Evolutionary conservation across 1,139 yeast genomes (phyloP).

Genomic region (Pichia sp.): DNA sequence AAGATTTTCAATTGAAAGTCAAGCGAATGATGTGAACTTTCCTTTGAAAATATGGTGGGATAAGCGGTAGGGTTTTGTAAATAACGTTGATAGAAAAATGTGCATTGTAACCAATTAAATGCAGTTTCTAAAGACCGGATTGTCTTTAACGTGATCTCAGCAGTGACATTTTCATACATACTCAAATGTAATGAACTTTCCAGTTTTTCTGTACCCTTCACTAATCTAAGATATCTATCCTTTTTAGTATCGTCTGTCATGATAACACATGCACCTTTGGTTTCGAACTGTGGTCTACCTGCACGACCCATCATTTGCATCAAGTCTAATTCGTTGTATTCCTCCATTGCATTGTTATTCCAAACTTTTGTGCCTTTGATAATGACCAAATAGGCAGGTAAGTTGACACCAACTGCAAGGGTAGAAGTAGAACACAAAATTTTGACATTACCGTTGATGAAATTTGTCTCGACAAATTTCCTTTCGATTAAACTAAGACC

Average conservation of each 20-base stretch:
- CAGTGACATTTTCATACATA: constrained; percentile 44
- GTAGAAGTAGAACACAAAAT: constrained; percentile 62
- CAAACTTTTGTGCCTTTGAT: constrained; percentile 86
- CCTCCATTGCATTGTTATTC: constrained; percentile 27
- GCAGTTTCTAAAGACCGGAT: constrained; percentile 41
- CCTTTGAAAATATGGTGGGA: constrained; percentile 22
- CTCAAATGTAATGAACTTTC: constrained; percentile 49
- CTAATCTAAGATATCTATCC: constrained; percentile 39
- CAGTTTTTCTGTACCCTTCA: constrained; percentile 44
- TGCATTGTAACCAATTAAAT: constrained; percentile 47
- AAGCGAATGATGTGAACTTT: not conserved
- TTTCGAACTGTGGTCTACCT: constrained; percentile 57
- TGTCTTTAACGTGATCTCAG: constrained; percentile 48
- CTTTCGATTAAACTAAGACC: constrained; percentile 50
- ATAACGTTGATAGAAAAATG: constrained; percentile 50
- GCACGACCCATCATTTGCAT: constrained; percentile 94
- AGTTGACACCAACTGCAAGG: constrained; percentile 95
- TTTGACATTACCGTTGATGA: constrained; percentile 41
- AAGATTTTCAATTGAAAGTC: constrained; percentile 29
- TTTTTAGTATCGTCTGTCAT: constrained; percentile 44
- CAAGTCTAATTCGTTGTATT: constrained; percentile 55
- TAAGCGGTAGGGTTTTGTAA: constrained; percentile 40
- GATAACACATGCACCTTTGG: constrained; percentile 51
- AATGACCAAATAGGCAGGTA: constrained; percentile 92
- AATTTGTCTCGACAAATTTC: constrained; percentile 41